Base-by-base conservation (phyloP, 208 protist genomes). In the Kentomonas sorsogonicus region DNA sequence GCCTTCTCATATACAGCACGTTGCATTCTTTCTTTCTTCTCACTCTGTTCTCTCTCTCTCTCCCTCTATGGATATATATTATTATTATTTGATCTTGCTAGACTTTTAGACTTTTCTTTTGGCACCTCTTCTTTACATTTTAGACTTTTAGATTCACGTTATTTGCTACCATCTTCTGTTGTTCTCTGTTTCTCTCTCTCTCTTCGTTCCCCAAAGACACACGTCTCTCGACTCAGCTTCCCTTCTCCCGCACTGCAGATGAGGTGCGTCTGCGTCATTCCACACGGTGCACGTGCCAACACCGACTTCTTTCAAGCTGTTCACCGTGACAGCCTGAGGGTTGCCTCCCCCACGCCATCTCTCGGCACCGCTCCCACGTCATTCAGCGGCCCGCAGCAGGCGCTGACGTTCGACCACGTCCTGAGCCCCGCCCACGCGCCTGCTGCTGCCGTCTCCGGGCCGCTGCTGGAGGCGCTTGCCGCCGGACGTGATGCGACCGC, bases 191-290 rank as follows among this genome's bases (percentile, higher is more conserved):
- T 30, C 18, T 22, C 18, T 5, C 20, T 33, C 26, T 56, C 31
- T 26, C 10, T 48, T 23, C 34, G 41, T 52, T 62, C 45, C 2
- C 5, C 25, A 57, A 26, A 57, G 23, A 45, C 18, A 4, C 9
- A 51, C 26, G 23, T 47, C 6, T 60, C 5, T 62, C 44, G 53
- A 4, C 54, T 31, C 44, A 7, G 11, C 5, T 23, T 25, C 11
- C n/a, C 18, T 46, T 16, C 41, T 46, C 26, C 5, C 18, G 41
- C 11, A 13, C 62, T 65, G 44, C 53, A 52, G 2, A 75, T 86
- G 47, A 70, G 74, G n/a, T 78, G 79, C 7, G 85, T 80, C 53
- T 92, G 85, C 62, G 69, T 92, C 27, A 86, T 92, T 25, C 77
- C 80, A 6, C 77, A 80, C 44, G 47, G 60, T n/a, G 77, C 75